phyloP scores from a whole-genome alignment of 306 rosid species.

The Begonia peltatifolia region DNA sequence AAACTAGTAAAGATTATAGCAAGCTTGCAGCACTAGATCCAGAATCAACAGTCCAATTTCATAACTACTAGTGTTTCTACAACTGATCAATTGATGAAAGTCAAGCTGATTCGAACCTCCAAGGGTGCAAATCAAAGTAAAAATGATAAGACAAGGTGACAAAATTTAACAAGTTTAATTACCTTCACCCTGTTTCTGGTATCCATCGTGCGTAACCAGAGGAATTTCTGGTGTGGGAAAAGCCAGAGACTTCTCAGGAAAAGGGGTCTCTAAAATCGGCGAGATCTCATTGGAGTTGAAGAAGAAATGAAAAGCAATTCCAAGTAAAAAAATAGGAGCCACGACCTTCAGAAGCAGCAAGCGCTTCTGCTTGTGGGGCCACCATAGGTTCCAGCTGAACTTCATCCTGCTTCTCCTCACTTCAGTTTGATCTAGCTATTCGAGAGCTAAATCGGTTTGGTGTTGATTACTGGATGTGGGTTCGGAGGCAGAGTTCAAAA shows the following conservation, averaged over 20 bases:
- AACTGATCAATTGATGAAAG: neutral
- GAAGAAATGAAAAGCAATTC: slow-evolving; percentile 51
- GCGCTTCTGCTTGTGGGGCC: slow-evolving; percentile 27
- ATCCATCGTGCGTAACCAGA: neutral
- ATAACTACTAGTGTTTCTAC: neutral
- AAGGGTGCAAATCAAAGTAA: too few relatives aligned
- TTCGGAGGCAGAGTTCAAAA: slow-evolving; percentile 2
- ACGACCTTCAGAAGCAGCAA: slow-evolving; percentile 31
- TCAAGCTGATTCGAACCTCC: too few relatives aligned
- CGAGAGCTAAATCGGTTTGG: too few relatives aligned
- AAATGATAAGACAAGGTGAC: too few relatives aligned
- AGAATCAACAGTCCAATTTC: neutral
- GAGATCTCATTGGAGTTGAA: slow-evolving; percentile 30
- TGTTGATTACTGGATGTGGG: neutral
- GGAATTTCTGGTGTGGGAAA: slow-evolving; percentile 6
- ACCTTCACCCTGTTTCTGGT: neutral
- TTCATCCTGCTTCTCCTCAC: slow-evolving; percentile 29
- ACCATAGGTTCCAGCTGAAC: slow-evolving; percentile 28
- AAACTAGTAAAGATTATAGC: neutral
- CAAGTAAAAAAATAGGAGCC: slow-evolving; percentile 32
- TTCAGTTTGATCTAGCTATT: neutral
- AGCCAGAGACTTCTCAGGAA: slow-evolving; percentile 22
- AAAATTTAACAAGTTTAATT: neutral
- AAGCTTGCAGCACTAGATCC: neutral
- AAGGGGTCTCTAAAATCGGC: slow-evolving; percentile 28